Base-by-base conservation (phyloP, 805 yeast genomes). In the Lipomyces starkeyi region DNA sequence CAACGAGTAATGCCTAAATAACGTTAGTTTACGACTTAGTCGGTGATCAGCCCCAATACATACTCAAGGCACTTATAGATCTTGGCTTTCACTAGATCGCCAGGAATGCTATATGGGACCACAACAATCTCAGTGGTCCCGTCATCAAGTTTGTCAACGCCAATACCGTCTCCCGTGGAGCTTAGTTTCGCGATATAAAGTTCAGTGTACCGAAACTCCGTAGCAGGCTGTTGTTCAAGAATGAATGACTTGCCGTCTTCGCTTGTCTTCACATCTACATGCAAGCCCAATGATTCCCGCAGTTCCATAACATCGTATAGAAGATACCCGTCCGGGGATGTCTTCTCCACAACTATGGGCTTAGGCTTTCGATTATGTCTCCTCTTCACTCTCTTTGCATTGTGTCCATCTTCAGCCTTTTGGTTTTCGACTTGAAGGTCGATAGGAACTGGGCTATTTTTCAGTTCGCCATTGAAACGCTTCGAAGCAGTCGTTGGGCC, bases 151-250 rank as follows among this genome's bases (percentile, higher is more conserved):
- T 83, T 80, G 59, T 90, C 83, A 3, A 92, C 68, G 0, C 91
- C 97, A 27, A 94, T 74, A 0, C 98, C 98, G 70, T 93, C 97
- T 64, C 98, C 98, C 70, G 87, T 91, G 1, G 97, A 89, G 11
- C 91, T 82, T 17, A 90, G 79, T 58, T 81, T 82, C 40, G 84
- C 73, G 60, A 95, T 82, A 68, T 84, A 78, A 22, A 91, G 92
- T 65, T 87, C 80, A 1, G 88, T 90, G 1, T 77, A 78, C 63
- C 93, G 83, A 75, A 91, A 91, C 73, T 86, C 79, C n/a, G 58
- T 54, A 5, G 58, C n/a, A 2, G 27, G 32, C 3, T 77, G 76
- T 13, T 78, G 65, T 73, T 89, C 88, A 76, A 90, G 90, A 63
- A 92, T 80, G 32, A 93, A 82, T 11, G 81, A 82, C 27, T 81